Conservation (phyloP, 2,329 filamentous ascomycete species). For the Fusarium oxysporum region DNA sequence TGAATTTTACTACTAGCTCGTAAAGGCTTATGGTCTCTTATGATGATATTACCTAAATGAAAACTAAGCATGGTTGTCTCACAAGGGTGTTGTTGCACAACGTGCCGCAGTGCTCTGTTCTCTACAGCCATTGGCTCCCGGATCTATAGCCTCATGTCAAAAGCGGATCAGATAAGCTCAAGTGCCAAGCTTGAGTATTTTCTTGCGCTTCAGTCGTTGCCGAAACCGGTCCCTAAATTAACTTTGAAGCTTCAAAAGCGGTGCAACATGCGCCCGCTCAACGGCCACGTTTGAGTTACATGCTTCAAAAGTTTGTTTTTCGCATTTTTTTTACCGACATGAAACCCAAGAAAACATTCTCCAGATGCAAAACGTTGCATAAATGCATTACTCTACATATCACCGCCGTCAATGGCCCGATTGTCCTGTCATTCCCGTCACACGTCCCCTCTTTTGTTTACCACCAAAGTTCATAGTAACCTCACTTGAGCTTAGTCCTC, state of each 20-base stretch:
- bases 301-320: not conserved
- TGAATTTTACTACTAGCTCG: not conserved
- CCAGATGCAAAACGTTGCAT: not conserved
- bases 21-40: not conserved
- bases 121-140: not conserved
- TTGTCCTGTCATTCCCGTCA: not conserved
- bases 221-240: not conserved
- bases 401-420: not conserved
- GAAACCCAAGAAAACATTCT: not conserved
- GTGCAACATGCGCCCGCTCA: not conserved
- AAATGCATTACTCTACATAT: not conserved
- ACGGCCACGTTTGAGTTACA: not conserved
- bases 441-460: not conserved
- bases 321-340: not conserved
- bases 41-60: not conserved
- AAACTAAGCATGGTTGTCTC: not conserved
- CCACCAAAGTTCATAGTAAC: not conserved
- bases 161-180: not conserved
- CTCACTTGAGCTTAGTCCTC: slow-evolving; percentile 12
- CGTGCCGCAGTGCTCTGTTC: not conserved
- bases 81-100: fast-evolving
- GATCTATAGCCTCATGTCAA: not conserved
- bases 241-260: not conserved
- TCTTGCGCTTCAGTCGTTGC: not conserved
- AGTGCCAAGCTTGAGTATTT: not conserved